phyloP scores from a whole-genome alignment of 2,329 filamentous ascomycete species.

The Fonsecaea multimorphosa region DNA sequence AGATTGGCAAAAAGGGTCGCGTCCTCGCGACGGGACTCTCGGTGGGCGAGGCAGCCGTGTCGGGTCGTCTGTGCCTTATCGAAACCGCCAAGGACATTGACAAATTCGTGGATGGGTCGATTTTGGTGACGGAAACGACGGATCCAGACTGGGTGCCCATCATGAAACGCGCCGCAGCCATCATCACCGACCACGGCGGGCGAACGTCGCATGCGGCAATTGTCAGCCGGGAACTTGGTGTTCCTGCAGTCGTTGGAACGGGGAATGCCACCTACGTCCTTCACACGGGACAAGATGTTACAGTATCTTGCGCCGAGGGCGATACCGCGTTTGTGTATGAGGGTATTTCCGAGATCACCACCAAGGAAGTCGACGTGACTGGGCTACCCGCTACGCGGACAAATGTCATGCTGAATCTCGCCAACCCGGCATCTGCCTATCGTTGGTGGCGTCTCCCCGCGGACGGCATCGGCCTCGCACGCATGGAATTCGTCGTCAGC shows the following conservation, averaged over 20 bases:
- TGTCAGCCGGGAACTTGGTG: conserved; percentile 49
- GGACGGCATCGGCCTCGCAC: conserved; percentile 50
- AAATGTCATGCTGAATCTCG: conserved; percentile 50
- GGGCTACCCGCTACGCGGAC: conserved; percentile 40
- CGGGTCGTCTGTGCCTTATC: conserved; percentile 46
- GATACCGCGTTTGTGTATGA: conserved; percentile 49
- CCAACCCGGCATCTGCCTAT: conserved; percentile 48
- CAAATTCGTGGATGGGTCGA: conserved; percentile 45
- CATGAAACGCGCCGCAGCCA: conserved; percentile 48
- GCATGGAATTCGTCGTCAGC: conserved; percentile 44
- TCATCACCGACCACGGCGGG: conserved; percentile 45
- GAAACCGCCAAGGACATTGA: conserved; percentile 43
- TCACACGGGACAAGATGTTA: conserved; percentile 48
- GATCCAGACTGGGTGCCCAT: conserved; percentile 51
- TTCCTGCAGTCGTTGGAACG: conserved; percentile 49
- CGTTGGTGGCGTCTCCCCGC: conserved; percentile 50
- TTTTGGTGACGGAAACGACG: conserved; percentile 47
- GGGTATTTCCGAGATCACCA: conserved; percentile 45
- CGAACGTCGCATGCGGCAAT: conserved; percentile 51
- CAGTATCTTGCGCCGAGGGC: conserved; percentile 50
- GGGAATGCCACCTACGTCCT: conserved; percentile 47
- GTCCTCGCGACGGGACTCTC: conserved; percentile 44
- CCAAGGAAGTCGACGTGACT: conserved; percentile 43
- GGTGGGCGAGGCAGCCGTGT: conserved; percentile 46
- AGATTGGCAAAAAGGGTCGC: conserved; percentile 42